Evolutionary conservation across 2,329 filamentous ascomycete species (phyloP), one percentile per base, ranked within the genome.

Genomic region (Dothidotthia symphoricarpi): DNA sequence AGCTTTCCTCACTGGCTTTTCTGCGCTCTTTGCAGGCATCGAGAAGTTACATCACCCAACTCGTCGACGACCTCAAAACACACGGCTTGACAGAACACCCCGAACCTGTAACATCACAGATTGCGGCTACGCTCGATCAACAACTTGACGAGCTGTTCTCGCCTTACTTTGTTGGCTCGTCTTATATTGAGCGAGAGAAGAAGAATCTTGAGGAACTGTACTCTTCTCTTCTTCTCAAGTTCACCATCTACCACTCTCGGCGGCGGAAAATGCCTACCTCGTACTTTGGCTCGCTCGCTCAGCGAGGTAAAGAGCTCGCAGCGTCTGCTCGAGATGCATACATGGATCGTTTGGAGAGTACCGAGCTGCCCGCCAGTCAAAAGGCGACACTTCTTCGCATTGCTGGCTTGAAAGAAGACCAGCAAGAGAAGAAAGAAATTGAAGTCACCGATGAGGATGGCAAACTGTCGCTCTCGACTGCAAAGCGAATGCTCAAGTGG

Each of bases 401-500:
- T 45, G 93, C 91, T 44, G 89, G 90, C 13, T 72, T 97, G 34
- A 77, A 77, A 48, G 83, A 90, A 47, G 81, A 86, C 33, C 83
- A 83, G 45, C 81, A 78, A 30, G 83, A 85, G 57, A 86, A 88
- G 65, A 85, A 86, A 51, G 90, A 95, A 35, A 88, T 95, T 41
- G 90, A 95, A 61, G 86, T 97, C 22, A 83, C 85, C 0, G 93
- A 97, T 43, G 83, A 91, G 59, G 91, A 98, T 58, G 93, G 93
- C 24, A 76, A 82, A 39, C 73, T 97, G 16, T 91, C 83, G 51
- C 75, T 94, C 4, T 75, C 81, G n/a, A 89, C 86, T 63, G 88
- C 90, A n/a, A 97, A 97, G 70, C 81, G 93, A 40, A 98, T 98
- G 90, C 78, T 98, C 43, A 94, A 88, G 63, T 98, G 93, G 93